Evolutionary conservation across 2,329 filamentous ascomycete species (phyloP).

Genomic region (Aspergillus sp.): DNA sequence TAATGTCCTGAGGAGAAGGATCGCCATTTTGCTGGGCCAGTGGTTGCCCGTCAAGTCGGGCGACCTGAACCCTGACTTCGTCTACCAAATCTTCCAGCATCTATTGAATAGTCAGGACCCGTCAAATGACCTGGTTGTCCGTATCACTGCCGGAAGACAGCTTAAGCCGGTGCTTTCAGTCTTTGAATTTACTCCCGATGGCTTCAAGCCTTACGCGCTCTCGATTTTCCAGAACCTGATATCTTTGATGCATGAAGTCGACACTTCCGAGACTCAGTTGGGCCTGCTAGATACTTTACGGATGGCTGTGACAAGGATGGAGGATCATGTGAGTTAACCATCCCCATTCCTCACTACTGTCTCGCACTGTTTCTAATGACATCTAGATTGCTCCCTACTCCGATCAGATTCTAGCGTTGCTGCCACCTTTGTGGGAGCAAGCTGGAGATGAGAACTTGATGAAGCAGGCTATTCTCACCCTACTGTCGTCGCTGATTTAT

Average conservation of each 20-base stretch:
- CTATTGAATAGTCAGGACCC: slow-evolving; percentile 77
- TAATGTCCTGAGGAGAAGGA: slow-evolving; percentile 83
- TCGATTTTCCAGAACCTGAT: slow-evolving; percentile 75
- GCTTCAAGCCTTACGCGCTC: slow-evolving; percentile 77
- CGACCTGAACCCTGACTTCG: slow-evolving; percentile 68
- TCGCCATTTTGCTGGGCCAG: slow-evolving; percentile 84
- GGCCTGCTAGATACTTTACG: slow-evolving; percentile 86
- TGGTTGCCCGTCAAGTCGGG: slow-evolving; percentile 83
- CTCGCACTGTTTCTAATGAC: slow-evolving; percentile 11
- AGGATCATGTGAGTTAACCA: slow-evolving; percentile 62
- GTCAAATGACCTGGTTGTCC: slow-evolving; percentile 87
- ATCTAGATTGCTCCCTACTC: slow-evolving; percentile 65
- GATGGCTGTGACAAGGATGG: slow-evolving; percentile 78
- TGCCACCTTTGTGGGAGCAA: slow-evolving; percentile 83
- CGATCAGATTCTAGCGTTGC: slow-evolving; percentile 77
- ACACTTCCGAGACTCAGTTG: slow-evolving; percentile 86
- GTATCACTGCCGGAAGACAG: slow-evolving; percentile 86
- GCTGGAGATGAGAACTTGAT: slow-evolving; percentile 87
- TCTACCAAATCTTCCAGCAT: slow-evolving; percentile 89
- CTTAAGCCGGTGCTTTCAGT: slow-evolving; percentile 81
- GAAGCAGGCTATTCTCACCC: slow-evolving; percentile 88
- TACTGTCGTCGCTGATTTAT: slow-evolving; percentile 82
- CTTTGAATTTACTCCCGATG: slow-evolving; percentile 74
- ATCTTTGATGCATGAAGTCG: slow-evolving; percentile 76
- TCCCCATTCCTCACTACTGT: not conserved